These are phyloP conservation scores for Leishmania tropica DNA, from an alignment of 208 protist genomes.

Conservation along the genomic window DNA sequence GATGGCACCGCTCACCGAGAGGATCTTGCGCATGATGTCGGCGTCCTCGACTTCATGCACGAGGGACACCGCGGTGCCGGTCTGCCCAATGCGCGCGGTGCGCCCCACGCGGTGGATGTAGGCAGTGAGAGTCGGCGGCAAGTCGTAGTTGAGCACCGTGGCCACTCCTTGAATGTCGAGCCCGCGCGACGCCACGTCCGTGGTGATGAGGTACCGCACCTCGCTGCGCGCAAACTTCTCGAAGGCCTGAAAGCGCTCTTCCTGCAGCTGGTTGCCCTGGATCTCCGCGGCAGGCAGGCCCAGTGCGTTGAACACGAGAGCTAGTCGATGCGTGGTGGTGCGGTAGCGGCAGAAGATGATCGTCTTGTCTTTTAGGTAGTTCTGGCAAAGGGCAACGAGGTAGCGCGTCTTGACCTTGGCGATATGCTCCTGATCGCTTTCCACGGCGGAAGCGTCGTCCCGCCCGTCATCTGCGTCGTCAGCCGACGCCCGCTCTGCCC, in stretches of 20 bases:
- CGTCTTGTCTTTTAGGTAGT: constrained; percentile 76
- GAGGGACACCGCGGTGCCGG: constrained; percentile 95
- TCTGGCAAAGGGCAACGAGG: constrained; percentile 78
- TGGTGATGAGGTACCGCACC: constrained; percentile 91
- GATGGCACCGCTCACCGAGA: constrained; percentile 77
- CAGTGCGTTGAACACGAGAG: constrained; percentile 77
- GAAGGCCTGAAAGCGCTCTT: constrained; percentile 80
- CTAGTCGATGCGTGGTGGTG: constrained; percentile 81
- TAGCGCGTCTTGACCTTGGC: constrained; percentile 82
- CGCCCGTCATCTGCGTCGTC: constrained; percentile 9
- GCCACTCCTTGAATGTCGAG: constrained; percentile 97
- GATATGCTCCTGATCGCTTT: constrained; percentile 58
- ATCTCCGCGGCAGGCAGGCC: constrained; percentile 77
- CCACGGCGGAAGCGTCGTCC: not conserved
- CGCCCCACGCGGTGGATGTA: constrained; percentile 99
- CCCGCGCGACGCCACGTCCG: constrained; percentile 93
- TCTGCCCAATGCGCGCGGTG: constrained; percentile 95
- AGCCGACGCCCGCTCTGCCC: constrained; percentile 19
- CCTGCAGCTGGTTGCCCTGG: constrained; percentile 86
- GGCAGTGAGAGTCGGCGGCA: constrained; percentile 96
- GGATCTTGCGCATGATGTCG: constrained; percentile 90
- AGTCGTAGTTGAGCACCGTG: constrained; percentile 98
- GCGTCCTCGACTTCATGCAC: constrained; percentile 87
- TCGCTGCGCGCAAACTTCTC: constrained; percentile 78
- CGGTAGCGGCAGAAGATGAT: constrained; percentile 92